Conservation (phyloP, 1,284 basidiomycete species). For the Tranzscheliella williamsii region DNA sequence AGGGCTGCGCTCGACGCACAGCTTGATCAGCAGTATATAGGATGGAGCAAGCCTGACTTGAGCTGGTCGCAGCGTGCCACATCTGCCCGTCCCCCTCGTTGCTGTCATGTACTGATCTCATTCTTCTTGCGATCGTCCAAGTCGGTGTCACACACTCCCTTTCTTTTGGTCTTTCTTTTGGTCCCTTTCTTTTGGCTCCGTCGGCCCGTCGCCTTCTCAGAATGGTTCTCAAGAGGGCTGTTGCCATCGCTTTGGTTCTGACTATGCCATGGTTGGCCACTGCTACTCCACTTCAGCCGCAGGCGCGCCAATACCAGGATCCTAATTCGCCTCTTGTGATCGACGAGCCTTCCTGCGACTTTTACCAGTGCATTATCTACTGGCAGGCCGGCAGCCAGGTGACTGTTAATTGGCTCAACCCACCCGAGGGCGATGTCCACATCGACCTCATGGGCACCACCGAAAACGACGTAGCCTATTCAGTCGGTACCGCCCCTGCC, state of each 20-base stretch:
- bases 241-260: slow-evolving; percentile 10
- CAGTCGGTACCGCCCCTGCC: slow-evolving; percentile 37
- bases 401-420: slow-evolving; percentile 47
- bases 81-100: too few relatives aligned
- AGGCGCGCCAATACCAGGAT: slow-evolving; percentile 36
- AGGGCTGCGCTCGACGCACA: too few relatives aligned
- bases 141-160: too few relatives aligned
- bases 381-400: slow-evolving; percentile 32
- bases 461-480: slow-evolving; percentile 34
- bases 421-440: slow-evolving; percentile 33
- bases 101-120: too few relatives aligned
- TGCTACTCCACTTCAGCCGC: slow-evolving; percentile 6
- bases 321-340: slow-evolving; percentile 38
- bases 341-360: slow-evolving; percentile 41
- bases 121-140: too few relatives aligned
- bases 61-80: too few relatives aligned
- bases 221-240: slow-evolving; percentile 17
- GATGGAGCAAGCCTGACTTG: too few relatives aligned
- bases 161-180: too few relatives aligned
- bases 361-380: slow-evolving; percentile 43
- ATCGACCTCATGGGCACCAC: slow-evolving; percentile 48
- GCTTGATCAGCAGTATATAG: too few relatives aligned
- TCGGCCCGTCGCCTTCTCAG: neutral
- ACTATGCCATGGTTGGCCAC: slow-evolving; percentile 9
- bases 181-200: neutral